Conservation (phyloP, 2,329 filamentous ascomycete species). For the Colletotrichum viniferum region DNA sequence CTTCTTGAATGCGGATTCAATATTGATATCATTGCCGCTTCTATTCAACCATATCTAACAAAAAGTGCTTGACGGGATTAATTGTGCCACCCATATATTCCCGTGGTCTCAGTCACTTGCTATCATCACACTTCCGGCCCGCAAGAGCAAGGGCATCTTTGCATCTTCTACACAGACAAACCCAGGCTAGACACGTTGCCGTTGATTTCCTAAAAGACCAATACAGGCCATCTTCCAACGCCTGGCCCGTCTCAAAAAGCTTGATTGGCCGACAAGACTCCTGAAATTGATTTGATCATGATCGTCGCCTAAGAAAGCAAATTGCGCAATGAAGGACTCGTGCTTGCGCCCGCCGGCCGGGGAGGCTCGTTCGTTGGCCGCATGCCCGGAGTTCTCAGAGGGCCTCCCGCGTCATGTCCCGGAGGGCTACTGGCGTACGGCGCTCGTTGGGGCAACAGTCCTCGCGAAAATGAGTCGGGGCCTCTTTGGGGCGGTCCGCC, state of each 20-base stretch:
- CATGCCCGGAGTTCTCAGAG: constrained; percentile 27
- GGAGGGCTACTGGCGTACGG: constrained; percentile 51
- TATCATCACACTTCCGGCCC: background rate
- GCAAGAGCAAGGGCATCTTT: background rate
- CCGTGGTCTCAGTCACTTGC: background rate
- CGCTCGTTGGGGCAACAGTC: constrained; percentile 43
- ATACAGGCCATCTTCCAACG: background rate
- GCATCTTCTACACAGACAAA: background rate
- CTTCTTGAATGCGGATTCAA: background rate
- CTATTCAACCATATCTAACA: constrained; percentile 19
- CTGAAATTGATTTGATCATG: background rate
- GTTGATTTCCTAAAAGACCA: background rate
- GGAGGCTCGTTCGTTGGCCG: constrained; percentile 29
- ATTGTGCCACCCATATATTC: background rate
- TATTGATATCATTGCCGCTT: background rate
- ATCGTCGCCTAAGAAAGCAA: constrained; percentile 60
- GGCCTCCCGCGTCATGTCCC: constrained; percentile 25
- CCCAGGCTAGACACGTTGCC: background rate
- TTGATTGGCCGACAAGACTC: background rate
- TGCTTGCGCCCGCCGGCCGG: constrained; percentile 66
- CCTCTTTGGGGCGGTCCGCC: constrained; percentile 45
- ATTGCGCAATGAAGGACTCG: constrained; percentile 77
- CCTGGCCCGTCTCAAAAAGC: background rate
- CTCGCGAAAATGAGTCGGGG: constrained; percentile 52
- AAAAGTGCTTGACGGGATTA: background rate